These are phyloP conservation scores for Beauveria brongniartii DNA, from an alignment of 2,329 filamentous ascomycete species.

Conservation along the genomic window DNA sequence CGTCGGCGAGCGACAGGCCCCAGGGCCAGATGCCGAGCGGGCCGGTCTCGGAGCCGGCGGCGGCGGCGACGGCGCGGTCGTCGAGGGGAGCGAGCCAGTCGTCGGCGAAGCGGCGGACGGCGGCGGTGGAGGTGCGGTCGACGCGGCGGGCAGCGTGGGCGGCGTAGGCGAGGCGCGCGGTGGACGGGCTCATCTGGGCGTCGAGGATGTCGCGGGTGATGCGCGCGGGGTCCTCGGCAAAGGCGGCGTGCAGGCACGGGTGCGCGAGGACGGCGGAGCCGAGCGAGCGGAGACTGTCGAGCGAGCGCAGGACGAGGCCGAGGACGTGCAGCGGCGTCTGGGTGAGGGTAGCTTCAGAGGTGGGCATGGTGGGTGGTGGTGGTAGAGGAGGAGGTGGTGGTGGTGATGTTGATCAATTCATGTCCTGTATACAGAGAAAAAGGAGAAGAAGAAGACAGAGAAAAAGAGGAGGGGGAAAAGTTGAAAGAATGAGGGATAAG, in stretches of 20 bases:
- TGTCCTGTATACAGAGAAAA: background rate
- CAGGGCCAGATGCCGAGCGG: conserved; percentile 5
- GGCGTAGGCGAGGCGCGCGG: conserved; percentile 6
- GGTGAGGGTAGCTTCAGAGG: background rate
- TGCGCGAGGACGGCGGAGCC: conserved; percentile 6
- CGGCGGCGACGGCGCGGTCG: background rate
- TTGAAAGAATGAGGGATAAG: background rate
- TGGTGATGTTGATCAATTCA: background rate
- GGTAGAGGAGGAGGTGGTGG: background rate
- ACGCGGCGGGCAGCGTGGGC: conserved; percentile 3
- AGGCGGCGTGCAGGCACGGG: conserved; percentile 7
- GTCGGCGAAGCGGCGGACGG: background rate
- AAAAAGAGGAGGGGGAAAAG: background rate
- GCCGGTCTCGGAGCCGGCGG: background rate
- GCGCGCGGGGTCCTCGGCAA: conserved; percentile 5
- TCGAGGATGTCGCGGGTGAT: conserved; percentile 10
- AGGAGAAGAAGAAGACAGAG: background rate
- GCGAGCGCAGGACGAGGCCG: conserved; percentile 21
- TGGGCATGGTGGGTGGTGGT: background rate
- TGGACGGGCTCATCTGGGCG: conserved; percentile 5
- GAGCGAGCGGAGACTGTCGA: conserved; percentile 16
- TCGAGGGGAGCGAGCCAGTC: background rate
- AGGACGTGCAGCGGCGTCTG: conserved; percentile 8
- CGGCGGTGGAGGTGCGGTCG: background rate
- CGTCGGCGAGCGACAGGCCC: conserved; percentile 4